Evolutionary conservation across 2,329 filamentous ascomycete species (phyloP).

Genomic region (Hypoxylon sp.): DNA sequence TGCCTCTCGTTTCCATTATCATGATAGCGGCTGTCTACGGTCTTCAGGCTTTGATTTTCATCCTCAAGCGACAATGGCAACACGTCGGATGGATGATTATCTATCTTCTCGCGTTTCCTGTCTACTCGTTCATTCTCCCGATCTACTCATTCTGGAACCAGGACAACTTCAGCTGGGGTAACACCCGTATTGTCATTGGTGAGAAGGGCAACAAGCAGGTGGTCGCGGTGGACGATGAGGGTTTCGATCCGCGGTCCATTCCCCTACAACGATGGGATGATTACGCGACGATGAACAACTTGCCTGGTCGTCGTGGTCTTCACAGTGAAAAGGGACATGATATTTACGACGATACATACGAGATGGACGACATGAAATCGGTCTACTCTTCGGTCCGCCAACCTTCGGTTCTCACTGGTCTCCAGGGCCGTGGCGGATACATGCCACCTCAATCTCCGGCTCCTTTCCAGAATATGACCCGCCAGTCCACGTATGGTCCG

Average conservation of each 20-base stretch:
- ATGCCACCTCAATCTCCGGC: constrained; percentile 88
- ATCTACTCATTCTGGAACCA: constrained; percentile 99
- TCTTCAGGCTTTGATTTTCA: constrained; percentile 95
- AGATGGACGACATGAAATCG: constrained; percentile 98
- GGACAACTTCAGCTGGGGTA: constrained; percentile 99
- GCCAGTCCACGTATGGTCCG: constrained; percentile 61
- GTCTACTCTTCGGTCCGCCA: constrained; percentile 92
- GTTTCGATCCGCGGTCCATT: constrained; percentile 92
- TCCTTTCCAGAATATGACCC: constrained; percentile 70
- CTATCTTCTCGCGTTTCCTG: constrained; percentile 94
- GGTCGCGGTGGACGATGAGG: constrained; percentile 87
- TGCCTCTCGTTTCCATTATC: constrained; percentile 88
- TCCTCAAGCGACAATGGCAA: constrained; percentile 97
- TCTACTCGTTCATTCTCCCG: constrained; percentile 91
- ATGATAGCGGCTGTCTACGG: constrained; percentile 95
- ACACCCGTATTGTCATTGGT: constrained; percentile 95
- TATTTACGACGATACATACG: constrained; percentile 82
- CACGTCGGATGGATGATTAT: constrained; percentile 99
- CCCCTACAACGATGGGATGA: constrained; percentile 98
- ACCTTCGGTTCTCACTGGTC: constrained; percentile 89
- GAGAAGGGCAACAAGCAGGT: constrained; percentile 93
- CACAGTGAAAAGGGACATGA: constrained; percentile 74
- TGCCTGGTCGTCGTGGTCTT: constrained; percentile 89
- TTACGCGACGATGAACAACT: constrained; percentile 87
- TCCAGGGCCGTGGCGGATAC: constrained; percentile 78